Evolutionary conservation across 2,329 filamentous ascomycete species (phyloP), one percentile per base, ranked within the genome.

Genomic region (Hansfordia pulvinata): DNA sequence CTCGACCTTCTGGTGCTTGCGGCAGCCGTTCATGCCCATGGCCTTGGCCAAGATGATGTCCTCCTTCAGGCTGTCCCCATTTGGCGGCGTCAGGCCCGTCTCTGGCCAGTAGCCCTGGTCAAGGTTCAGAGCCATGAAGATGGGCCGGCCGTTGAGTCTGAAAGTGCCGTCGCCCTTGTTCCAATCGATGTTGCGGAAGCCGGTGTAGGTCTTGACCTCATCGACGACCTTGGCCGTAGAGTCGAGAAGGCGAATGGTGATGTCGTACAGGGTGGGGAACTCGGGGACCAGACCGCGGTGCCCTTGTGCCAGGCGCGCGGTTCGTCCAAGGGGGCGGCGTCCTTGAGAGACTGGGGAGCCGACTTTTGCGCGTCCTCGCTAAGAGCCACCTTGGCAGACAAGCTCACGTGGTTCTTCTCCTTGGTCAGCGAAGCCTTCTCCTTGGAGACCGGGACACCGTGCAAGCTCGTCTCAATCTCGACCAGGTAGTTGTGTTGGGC

Each of bases 1-100:
- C 45, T 75, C 70, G 20, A 75, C 65, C 40, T 75, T 75, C 41
- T 74, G 69, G 43, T 76, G 70, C 49, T 75, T 75, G 30, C 70
- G 58, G 42, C 69, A 75, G 2, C 69, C 70, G 40, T 75, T 74
- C 52, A 75, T 69, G 7, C 70, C 70, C 64, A 75, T 70, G 11
- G 53, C 54, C 49, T 73, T 73, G 11, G 58, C 49, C 3, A 72
- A 52, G 31, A 64, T 54, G 31, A 74, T 71, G 37, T 75, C 69
- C 1, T 36, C 28, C 33, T 57, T 60, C 10, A 70, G 43, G 4
- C 53, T 54, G 6, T 58, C 47, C 0, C 53, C 44, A 0, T 54
- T 54, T 0, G 69, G 67, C 1, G 69, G 68, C 4, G 70, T 75
- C 52, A 74, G 60, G 34, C 70, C 61, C 0, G 69, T 71, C 3